phyloP scores from a whole-genome alignment of 305 asterid species.

The Striga hermonthica region DNA sequence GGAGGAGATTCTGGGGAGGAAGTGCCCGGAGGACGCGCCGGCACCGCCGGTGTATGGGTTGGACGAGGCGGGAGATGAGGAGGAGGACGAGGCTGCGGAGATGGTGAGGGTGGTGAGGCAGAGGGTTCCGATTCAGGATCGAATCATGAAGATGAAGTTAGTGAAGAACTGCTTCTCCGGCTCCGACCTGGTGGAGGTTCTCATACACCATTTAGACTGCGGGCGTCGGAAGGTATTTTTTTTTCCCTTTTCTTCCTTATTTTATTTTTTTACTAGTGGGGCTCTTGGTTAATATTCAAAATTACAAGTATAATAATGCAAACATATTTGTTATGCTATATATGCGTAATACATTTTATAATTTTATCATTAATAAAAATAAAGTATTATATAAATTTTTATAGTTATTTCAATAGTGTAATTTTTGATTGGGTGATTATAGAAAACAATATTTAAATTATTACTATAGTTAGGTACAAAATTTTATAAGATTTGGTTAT shows the following conservation, averaged over 20 bases:
- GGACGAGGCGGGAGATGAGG: conserved; percentile 56
- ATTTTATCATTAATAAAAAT: too few relatives aligned
- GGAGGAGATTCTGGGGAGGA: conserved; percentile 64
- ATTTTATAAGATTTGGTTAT: too few relatives aligned
- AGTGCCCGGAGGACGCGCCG: conserved; percentile 86
- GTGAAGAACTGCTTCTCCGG: conserved; percentile 87
- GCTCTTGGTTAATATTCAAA: too few relatives aligned
- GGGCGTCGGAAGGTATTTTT: conserved; percentile 62
- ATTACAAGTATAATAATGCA: too few relatives aligned
- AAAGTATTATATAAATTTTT: too few relatives aligned
- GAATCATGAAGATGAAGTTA: conserved; percentile 77
- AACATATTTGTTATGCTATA: too few relatives aligned
- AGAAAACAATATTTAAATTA: too few relatives aligned
- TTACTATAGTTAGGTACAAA: too few relatives aligned
- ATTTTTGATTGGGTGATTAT: too few relatives aligned
- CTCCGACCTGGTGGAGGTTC: conserved; percentile 70
- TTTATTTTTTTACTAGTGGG: not conserved
- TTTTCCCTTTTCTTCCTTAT: not conserved
- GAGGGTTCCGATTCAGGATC: conserved; percentile 77
- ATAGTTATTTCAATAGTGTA: too few relatives aligned
- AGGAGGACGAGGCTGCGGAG: conserved; percentile 57
- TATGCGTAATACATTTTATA: too few relatives aligned
- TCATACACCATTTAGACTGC: conserved; percentile 71
- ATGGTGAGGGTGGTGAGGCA: conserved; percentile 61
- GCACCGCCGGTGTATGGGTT: conserved; percentile 77